Conservation (phyloP, 495 filamentous ascomycete species). For the Niebla homalea region DNA sequence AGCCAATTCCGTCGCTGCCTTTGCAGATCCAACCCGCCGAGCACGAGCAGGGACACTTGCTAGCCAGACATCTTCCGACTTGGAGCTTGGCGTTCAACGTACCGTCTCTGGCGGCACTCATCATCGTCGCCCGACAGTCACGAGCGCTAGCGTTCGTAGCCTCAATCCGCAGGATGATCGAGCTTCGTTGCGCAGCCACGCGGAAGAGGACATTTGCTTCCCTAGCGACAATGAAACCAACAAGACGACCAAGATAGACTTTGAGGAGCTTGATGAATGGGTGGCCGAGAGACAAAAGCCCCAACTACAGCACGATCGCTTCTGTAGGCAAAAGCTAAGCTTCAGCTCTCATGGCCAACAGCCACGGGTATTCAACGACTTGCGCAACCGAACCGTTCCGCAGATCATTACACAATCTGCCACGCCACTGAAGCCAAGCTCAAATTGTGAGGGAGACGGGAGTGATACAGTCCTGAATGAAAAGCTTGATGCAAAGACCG, state of each 20-base stretch:
- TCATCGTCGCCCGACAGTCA: conserved; percentile 46
- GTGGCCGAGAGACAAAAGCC: conserved; percentile 44
- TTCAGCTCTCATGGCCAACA: conserved; percentile 36
- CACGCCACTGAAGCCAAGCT: conserved; percentile 11
- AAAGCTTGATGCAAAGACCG: conserved; percentile 17
- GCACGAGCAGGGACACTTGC: conserved; percentile 54
- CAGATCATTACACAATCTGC: conserved; percentile 24
- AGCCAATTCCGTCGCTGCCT: conserved; percentile 94
- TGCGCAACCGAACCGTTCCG: conserved; percentile 30
- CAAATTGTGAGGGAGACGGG: conserved; percentile 8
- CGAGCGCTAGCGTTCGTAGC: conserved; percentile 40
- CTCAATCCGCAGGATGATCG: conserved; percentile 30
- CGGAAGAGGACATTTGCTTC: conserved; percentile 79
- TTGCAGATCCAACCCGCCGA: conserved; percentile 61
- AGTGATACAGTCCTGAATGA: conserved; percentile 5
- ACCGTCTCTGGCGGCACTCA: conserved; percentile 59
- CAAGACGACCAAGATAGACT: conserved; percentile 57
- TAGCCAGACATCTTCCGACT: conserved; percentile 42
- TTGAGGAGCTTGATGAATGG: conserved; percentile 77
- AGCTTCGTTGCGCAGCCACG: conserved; percentile 28
- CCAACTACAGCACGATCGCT: conserved; percentile 17
- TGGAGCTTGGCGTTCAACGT: conserved; percentile 52
- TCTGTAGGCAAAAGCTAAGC: conserved; percentile 35
- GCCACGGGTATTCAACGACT: conserved; percentile 49
- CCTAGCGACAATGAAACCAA: conserved; percentile 42